These are phyloP conservation scores for Halophytophthora polymorphica DNA, from an alignment of 352 stramenopile genomes.

Conservation along the genomic window DNA sequence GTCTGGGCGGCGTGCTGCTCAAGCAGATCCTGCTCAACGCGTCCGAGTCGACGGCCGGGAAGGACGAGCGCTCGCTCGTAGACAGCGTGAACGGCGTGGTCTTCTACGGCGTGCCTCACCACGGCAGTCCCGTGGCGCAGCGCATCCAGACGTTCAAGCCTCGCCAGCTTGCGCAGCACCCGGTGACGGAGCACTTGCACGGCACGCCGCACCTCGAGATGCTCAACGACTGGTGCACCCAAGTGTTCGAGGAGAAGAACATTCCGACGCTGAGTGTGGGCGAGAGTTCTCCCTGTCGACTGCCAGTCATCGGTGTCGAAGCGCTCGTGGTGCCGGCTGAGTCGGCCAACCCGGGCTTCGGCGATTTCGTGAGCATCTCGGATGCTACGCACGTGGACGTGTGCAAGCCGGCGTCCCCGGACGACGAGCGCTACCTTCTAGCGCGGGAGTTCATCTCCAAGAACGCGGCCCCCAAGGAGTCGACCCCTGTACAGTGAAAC, in stretches of 20 bases:
- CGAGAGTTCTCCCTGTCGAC: conserved; percentile 56
- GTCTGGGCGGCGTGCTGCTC: conserved; percentile 76
- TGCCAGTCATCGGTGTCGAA: conserved; percentile 68
- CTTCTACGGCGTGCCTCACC: conserved; percentile 79
- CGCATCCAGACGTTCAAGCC: conserved; percentile 59
- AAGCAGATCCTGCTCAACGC: conserved; percentile 80
- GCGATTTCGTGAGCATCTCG: conserved; percentile 54
- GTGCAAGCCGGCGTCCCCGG: conserved; percentile 61
- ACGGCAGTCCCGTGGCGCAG: conserved; percentile 73
- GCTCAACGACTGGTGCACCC: conserved; percentile 74
- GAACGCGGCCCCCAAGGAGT: conserved; percentile 7
- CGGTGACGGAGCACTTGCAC: conserved; percentile 72
- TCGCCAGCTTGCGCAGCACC: conserved; percentile 47
- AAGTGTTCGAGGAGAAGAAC: conserved; percentile 45
- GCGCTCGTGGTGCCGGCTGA: conserved; percentile 64
- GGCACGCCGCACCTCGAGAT: conserved; percentile 72
- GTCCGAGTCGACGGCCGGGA: conserved; percentile 3
- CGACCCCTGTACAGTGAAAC: not conserved
- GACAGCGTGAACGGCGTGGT: conserved; percentile 69
- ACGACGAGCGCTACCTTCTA: conserved; percentile 61
- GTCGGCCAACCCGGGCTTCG: conserved; percentile 75
- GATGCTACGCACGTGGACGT: conserved; percentile 73
- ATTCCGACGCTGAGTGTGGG: conserved; percentile 67
- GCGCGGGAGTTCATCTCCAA: conserved; percentile 60
- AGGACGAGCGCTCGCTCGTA: conserved; percentile 27